These are phyloP conservation scores for Sporothrix phasma DNA, from an alignment of 2,329 filamentous ascomycete species.

Conservation along the genomic window DNA sequence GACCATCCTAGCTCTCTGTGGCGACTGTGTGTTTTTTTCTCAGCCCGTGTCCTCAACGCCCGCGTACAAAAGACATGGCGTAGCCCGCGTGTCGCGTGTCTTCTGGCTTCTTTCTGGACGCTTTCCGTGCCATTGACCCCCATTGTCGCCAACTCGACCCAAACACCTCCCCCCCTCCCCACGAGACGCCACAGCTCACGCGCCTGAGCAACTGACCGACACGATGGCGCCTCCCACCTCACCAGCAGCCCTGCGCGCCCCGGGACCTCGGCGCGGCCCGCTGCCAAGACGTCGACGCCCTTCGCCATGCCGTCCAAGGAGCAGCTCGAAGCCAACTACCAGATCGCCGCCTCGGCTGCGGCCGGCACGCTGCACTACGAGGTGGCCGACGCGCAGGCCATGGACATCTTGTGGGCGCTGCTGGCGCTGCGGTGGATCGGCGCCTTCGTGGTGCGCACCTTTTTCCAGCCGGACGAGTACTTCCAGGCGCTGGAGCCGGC, in stretches of 20 bases:
- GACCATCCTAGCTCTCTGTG: not conserved
- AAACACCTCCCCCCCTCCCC: not conserved
- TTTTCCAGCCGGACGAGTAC: slow-evolving; percentile 97
- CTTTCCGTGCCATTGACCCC: not conserved
- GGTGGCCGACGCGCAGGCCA: slow-evolving; percentile 25
- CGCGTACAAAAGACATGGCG: slow-evolving; percentile 1
- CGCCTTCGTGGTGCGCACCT: slow-evolving; percentile 68
- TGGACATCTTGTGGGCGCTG: slow-evolving; percentile 32
- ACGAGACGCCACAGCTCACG: not conserved
- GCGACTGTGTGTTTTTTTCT: not conserved
- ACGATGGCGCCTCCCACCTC: slow-evolving; percentile 6
- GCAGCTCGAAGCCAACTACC: slow-evolving; percentile 14
- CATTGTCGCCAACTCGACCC: not conserved
- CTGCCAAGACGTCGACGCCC: not conserved
- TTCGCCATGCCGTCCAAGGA: slow-evolving; percentile 2
- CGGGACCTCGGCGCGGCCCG: not conserved
- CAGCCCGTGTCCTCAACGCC: not conserved
- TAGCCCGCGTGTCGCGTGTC: not conserved
- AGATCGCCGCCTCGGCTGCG: slow-evolving; percentile 4
- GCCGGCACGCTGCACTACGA: slow-evolving; percentile 20
- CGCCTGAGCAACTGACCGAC: not conserved
- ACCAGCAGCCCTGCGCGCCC: not conserved
- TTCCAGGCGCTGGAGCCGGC: slow-evolving; percentile 93
- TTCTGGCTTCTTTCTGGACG: not conserved
- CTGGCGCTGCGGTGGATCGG: slow-evolving; percentile 70